Base-by-base conservation (phyloP, 2,329 filamentous ascomycete genomes). In the Niveomyces coronatus region DNA sequence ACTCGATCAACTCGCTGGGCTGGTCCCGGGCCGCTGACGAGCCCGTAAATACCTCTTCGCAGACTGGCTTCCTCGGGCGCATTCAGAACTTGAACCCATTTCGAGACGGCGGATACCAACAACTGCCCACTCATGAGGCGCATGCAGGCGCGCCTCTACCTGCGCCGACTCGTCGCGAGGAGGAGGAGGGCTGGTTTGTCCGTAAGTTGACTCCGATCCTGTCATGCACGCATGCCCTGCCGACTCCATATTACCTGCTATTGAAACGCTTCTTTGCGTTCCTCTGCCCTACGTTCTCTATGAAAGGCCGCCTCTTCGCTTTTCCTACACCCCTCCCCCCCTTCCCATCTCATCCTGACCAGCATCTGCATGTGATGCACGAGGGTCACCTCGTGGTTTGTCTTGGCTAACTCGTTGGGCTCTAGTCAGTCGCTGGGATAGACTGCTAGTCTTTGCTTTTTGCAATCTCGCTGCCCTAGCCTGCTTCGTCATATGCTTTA, bases 351-450 rank as follows among this genome's bases (percentile, higher is more conserved):
- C 50, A 50, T n/a, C n/a, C n/a, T n/a, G n/a, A n/a, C n/a, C n/a
- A n/a, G 49, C 53, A 52, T 49, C 53, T 53, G 55, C 62, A 65
- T 65, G 60, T 64, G 61, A 63, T 59, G 49, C 50, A 46, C 42
- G 53, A 51, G 57, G 56, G 51, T 52, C 64, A 58, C 66, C 60
- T 65, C 56, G 62, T 56, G 53, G 51, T 53, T 52, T 54, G 54
- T 57, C 55, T 57, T 56, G 54, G 48, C 57, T 62, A 58, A 62
- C 57, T 40, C 14, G 19, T 38, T 44, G 39, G 41, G 45, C 53
- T 53, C 55, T 63, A 96, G 91, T 98, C 68, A 94, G 86, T 66
- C 78, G 89, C 65, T 96, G 89, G 91, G 91, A 98, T 65, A 84
- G 89, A 41, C 67, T 96, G 56, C 71, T 98, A 58, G 76, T 96